Percentiles rank a stretch among this genome's conserved stretches.
These are phyloP conservation scores for Collybia mongolica DNA, from an alignment of 768 basidiomycete species.

Conservation along the genomic window DNA sequence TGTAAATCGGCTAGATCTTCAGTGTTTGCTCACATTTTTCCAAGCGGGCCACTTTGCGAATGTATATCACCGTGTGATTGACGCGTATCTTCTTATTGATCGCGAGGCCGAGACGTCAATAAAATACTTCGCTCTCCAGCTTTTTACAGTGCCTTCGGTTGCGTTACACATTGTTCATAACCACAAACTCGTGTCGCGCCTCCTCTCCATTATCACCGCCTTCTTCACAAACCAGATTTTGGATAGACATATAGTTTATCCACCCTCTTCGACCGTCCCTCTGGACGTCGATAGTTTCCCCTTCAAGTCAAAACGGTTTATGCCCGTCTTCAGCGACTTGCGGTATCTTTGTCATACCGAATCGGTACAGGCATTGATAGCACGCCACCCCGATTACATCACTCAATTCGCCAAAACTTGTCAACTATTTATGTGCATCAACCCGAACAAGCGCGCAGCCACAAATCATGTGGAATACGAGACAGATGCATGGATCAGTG, in stretches of 20 bases:
- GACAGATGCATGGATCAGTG: slow-evolving; percentile 94
- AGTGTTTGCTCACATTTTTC: background rate
- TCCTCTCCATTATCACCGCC: slow-evolving; percentile 81
- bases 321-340: slow-evolving; percentile 91
- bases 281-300: slow-evolving; percentile 84
- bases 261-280: slow-evolving; percentile 24
- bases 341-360: slow-evolving; percentile 81
- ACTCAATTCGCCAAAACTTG: slow-evolving; percentile 73
- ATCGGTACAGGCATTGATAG: slow-evolving; percentile 78
- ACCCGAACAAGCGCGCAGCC: slow-evolving; percentile 83
- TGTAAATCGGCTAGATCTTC: slow-evolving; percentile 5
- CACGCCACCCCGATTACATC: slow-evolving; percentile 64
- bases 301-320: slow-evolving; percentile 94
- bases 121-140: slow-evolving; percentile 88
- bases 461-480: slow-evolving; percentile 93
- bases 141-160: slow-evolving; percentile 90
- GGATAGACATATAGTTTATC: slow-evolving; percentile 63
- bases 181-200: slow-evolving; percentile 69
- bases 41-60: slow-evolving; percentile 81
- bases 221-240: slow-evolving; percentile 92
- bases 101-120: slow-evolving; percentile 94
- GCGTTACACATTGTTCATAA: slow-evolving; percentile 75
- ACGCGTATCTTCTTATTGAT: slow-evolving; percentile 89
- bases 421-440: slow-evolving; percentile 90
- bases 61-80: slow-evolving; percentile 84